phyloP scores from a whole-genome alignment of 2,329 filamentous ascomycete genomes.

The Neoascochyta sp. region DNA sequence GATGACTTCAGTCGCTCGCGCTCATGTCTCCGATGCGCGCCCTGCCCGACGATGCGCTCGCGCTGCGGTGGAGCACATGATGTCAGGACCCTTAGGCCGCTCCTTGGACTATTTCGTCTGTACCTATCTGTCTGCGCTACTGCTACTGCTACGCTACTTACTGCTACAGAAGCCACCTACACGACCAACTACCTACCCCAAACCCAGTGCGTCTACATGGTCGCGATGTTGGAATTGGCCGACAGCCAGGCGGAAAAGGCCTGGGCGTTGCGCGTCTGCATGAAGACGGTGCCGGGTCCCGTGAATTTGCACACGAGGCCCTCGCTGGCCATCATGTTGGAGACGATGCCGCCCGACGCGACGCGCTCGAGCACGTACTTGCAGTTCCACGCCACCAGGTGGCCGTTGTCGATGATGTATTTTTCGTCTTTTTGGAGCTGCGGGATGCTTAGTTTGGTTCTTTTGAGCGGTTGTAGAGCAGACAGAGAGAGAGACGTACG shows the following conservation, averaged over 20 bases:
- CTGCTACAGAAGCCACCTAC: too few species aligned
- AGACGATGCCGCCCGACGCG: constrained; percentile 88
- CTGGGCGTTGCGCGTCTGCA: constrained; percentile 85
- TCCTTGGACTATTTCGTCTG: too few species aligned
- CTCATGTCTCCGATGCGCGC: constrained; percentile 4
- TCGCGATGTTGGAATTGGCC: constrained; percentile 12
- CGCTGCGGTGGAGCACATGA: constrained; percentile 10
- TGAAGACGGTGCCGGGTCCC: constrained; percentile 80
- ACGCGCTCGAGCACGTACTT: constrained; percentile 90
- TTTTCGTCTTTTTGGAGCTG: constrained; percentile 65
- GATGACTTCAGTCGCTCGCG: constrained; percentile 1
- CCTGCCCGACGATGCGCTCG: constrained; percentile 5
- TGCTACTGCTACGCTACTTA: too few species aligned
- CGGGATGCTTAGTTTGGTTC: neutral
- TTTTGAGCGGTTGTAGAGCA: neutral
- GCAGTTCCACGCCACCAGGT: constrained; percentile 94
- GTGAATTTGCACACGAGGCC: constrained; percentile 93
- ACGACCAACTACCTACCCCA: too few species aligned
- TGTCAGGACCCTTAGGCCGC: constrained; percentile 10
- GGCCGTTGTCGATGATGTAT: constrained; percentile 90
- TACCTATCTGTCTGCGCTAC: too few species aligned
- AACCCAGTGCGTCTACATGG: too few species aligned
- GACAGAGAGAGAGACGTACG: constrained; percentile 52
- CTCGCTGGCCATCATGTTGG: constrained; percentile 75
- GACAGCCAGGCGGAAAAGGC: constrained; percentile 55